phyloP scores from a whole-genome alignment of 2,329 filamentous ascomycete genomes.

The Sarocladium strictum region DNA sequence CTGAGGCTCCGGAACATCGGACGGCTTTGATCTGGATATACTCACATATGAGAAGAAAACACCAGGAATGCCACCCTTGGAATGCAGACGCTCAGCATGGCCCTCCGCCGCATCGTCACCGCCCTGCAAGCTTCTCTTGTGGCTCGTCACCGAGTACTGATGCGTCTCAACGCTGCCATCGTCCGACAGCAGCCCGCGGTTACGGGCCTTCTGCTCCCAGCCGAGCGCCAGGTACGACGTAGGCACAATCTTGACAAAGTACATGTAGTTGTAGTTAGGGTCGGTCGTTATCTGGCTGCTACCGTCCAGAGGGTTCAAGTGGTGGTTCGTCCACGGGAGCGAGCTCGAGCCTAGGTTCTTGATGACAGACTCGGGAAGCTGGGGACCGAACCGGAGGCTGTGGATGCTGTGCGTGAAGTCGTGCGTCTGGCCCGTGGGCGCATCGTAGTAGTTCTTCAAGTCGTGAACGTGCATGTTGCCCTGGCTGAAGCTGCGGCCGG shows the following conservation, averaged over 20 bases:
- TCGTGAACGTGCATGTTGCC: constrained; percentile 98
- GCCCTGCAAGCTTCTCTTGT: constrained; percentile 81
- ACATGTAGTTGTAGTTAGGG: constrained; percentile 93
- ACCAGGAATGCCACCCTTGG: constrained; percentile 85
- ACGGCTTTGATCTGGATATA: background rate
- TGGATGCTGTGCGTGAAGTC: constrained; percentile 89
- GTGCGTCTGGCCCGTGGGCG: constrained; percentile 62
- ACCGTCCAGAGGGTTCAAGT: constrained; percentile 84
- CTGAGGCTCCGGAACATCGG: too few species aligned
- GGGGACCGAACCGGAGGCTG: constrained; percentile 84
- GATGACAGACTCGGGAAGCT: constrained; percentile 68
- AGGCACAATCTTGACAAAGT: constrained; percentile 97
- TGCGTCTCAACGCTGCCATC: constrained; percentile 92
- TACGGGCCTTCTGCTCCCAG: constrained; percentile 59
- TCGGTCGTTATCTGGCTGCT: constrained; percentile 73
- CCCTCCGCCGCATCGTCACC: constrained; percentile 82
- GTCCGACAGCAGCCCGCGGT: constrained; percentile 52
- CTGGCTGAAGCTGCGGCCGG: constrained; percentile 91
- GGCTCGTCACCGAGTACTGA: constrained; percentile 96
- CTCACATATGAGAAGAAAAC: constrained; percentile 97
- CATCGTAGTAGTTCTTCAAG: constrained; percentile 88
- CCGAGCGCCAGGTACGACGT: constrained; percentile 92
- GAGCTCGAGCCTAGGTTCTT: constrained; percentile 48
- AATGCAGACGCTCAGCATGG: constrained; percentile 87
- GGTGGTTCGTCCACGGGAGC: constrained; percentile 76